Conservation (phyloP, 2,329 filamentous ascomycete genomes). For the Onygenales sp. region DNA sequence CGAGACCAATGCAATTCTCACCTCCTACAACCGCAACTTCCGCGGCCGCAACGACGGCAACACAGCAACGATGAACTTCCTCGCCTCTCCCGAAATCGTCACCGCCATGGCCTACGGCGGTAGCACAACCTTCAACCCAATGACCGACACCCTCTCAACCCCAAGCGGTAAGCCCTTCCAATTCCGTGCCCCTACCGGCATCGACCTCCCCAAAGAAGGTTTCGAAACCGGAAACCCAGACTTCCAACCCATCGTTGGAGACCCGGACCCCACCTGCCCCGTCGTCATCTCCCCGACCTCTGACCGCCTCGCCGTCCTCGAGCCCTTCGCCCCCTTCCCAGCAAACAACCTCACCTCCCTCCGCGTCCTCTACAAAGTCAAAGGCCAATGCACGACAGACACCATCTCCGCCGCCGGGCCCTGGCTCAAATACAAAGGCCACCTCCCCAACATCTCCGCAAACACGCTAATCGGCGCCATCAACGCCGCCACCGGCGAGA, state of each 20-base stretch:
- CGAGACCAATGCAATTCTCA: constrained; percentile 85
- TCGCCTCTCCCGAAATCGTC: constrained; percentile 91
- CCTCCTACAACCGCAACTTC: constrained; percentile 98
- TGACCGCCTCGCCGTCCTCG: constrained; percentile 77
- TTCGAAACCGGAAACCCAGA: constrained; percentile 71
- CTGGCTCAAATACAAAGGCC: constrained; percentile 99
- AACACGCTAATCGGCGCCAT: constrained; percentile 95
- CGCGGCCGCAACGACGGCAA: constrained; percentile 95
- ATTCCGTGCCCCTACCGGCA: constrained; percentile 64
- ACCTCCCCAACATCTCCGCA: constrained; percentile 92
- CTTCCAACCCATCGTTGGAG: constrained; percentile 63
- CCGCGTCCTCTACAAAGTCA: constrained; percentile 87
- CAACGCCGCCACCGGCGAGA: constrained; percentile 85
- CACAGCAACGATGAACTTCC: constrained; percentile 94
- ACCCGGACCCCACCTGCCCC: constrained; percentile 59
- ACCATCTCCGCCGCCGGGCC: constrained; percentile 95
- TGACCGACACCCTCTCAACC: constrained; percentile 75
- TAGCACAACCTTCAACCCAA: constrained; percentile 87
- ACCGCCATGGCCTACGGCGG: constrained; percentile 94
- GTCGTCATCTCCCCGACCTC: constrained; percentile 82
- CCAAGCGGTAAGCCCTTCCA: constrained; percentile 73
- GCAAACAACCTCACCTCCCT: constrained; percentile 62
- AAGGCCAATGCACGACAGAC: constrained; percentile 97
- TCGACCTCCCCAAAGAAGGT: constrained; percentile 55
- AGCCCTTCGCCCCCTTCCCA: constrained; percentile 84